phyloP scores from a whole-genome alignment of 148 eudicot genomes.

The Limonium bicolor region DNA sequence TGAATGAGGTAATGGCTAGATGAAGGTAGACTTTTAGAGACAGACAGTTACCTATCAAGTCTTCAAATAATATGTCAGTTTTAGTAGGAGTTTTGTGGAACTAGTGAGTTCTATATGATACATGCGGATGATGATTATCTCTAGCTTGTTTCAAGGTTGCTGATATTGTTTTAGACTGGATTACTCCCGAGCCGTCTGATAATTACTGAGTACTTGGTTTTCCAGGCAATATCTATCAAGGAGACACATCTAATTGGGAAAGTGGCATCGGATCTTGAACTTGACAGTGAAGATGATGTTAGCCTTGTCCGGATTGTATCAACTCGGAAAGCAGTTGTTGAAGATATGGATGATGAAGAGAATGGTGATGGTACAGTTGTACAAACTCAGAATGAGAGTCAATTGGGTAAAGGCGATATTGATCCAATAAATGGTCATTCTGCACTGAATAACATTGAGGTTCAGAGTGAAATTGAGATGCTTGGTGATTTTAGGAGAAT shows the following conservation, averaged over 20 bases:
- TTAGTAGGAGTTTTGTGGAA: neutral
- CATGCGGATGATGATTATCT: neutral
- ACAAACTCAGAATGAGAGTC: constrained; percentile 10
- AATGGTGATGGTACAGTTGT: constrained; percentile 12
- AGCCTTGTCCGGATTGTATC: constrained; percentile 50
- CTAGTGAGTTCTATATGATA: too few relatives aligned
- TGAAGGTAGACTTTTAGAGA: neutral
- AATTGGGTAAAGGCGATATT: constrained; percentile 3
- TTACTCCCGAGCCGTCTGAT: neutral
- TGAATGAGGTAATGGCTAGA: constrained; percentile 61
- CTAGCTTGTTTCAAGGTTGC: neutral
- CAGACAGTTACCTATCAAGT: neutral
- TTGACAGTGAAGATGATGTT: constrained; percentile 17
- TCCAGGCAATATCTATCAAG: constrained; percentile 71
- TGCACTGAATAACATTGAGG: constrained; percentile 7
- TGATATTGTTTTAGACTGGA: neutral
- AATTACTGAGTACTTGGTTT: neutral
- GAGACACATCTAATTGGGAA: constrained; percentile 56
- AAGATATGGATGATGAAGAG: constrained; percentile 14
- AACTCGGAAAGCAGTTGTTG: constrained; percentile 25
- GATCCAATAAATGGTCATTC: constrained; percentile 4
- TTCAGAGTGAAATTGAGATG: constrained; percentile 8
- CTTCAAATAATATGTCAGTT: neutral
- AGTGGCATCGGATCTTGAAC: constrained; percentile 40
- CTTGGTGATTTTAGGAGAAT: constrained; percentile 13